These are phyloP conservation scores for Tolypocladium ovalisporum DNA, from an alignment of 2,329 filamentous ascomycete species.

Conservation along the genomic window DNA sequence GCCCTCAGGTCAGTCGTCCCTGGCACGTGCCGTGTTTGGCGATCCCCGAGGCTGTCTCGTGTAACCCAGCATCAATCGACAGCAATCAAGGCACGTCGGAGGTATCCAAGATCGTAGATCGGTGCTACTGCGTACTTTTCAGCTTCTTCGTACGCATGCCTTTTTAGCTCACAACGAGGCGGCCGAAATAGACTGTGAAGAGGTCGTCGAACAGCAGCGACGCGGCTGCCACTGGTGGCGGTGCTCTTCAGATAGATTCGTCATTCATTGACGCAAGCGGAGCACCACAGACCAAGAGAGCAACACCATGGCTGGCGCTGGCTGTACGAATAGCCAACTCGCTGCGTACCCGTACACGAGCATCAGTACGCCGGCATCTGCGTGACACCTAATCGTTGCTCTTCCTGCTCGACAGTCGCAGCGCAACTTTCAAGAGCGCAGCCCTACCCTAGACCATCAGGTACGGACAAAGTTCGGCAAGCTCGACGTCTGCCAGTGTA, in stretches of 20 bases:
- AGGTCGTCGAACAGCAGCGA: not conserved
- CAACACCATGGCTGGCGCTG: too few species aligned
- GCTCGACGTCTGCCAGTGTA: not conserved
- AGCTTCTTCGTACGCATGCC: not conserved
- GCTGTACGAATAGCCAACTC: too few species aligned
- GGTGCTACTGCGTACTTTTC: too few species aligned
- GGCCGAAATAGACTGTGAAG: not conserved
- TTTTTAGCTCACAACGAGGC: too few species aligned
- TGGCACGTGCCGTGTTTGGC: constrained; percentile 1
- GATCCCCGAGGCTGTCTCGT: not conserved
- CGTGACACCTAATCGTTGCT: not conserved
- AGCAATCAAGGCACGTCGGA: not conserved
- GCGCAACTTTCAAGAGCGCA: not conserved
- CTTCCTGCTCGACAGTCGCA: not conserved
- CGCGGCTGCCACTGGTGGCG: not conserved
- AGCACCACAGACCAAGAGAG: not conserved
- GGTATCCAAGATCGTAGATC: not conserved
- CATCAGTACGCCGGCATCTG: not conserved
- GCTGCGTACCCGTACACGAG: not conserved
- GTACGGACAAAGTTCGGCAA: not conserved
- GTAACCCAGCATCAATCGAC: not conserved
- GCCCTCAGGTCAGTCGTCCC: not conserved
- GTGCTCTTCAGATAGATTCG: too few species aligned
- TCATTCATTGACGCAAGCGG: too few species aligned
- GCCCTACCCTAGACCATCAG: not conserved